Conservation (phyloP, 2,329 filamentous ascomycete genomes). For the Aspergillus tamarii region DNA sequence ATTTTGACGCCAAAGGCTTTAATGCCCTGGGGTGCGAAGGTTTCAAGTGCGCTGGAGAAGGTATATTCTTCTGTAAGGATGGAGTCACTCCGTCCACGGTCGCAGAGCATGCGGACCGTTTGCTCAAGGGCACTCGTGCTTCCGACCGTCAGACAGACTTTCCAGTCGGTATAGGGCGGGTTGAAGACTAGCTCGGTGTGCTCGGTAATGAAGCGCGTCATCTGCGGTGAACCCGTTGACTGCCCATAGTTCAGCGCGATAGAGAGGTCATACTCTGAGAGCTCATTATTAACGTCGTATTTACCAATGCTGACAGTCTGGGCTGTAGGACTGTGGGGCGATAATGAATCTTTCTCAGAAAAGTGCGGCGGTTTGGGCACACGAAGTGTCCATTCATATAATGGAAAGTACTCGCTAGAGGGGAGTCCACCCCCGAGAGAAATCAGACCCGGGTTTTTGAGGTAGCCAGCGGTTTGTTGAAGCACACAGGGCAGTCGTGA, state of each 20-base stretch:
- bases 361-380: background rate
- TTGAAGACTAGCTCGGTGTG: conserved; percentile 84
- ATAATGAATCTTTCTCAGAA: background rate
- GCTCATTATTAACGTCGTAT: background rate
- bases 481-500: background rate
- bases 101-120: background rate
- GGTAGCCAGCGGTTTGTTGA: background rate
- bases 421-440: background rate
- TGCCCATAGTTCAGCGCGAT: conserved; percentile 88
- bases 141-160: background rate
- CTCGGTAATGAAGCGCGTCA: conserved; percentile 83
- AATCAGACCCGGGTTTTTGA: conserved; percentile 28
- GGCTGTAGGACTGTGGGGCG: background rate
- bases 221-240: conserved; percentile 75
- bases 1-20: background rate
- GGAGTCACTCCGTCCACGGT: background rate
- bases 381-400: background rate
- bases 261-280: conserved; percentile 63
- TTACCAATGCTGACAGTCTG: background rate
- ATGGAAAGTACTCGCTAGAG: background rate
- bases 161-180: conserved; percentile 61
- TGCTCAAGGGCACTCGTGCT: background rate
- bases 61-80: background rate
- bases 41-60: background rate
- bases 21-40: background rate